Conservation (phyloP, 1,284 basidiomycete genomes). For the Microbotryum lychnidis-dioicae region DNA sequence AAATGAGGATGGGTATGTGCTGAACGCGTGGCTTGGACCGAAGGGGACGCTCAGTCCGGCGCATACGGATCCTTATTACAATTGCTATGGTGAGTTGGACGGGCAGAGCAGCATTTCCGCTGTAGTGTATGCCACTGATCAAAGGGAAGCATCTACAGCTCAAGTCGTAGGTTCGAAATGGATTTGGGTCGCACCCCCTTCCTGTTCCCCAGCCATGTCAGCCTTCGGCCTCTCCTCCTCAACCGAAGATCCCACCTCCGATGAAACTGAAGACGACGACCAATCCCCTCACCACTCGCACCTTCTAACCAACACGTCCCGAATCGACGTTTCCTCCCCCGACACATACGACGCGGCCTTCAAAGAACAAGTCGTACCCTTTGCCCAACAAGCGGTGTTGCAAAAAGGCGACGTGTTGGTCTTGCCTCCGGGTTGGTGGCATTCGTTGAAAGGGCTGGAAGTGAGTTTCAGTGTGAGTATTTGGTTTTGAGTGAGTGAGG, state of each 20-base stretch:
- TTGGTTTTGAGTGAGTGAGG: conserved; percentile 32
- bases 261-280: conserved; percentile 32
- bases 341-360: conserved; percentile 43
- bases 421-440: conserved; percentile 61
- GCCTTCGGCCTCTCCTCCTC: conserved; percentile 38
- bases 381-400: conserved; percentile 59
- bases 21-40: conserved; percentile 87
- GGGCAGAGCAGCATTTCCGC: background rate
- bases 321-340: conserved; percentile 34
- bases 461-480: conserved; percentile 35
- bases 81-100: conserved; percentile 62
- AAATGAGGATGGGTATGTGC: conserved; percentile 59
- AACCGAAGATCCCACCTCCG: conserved; percentile 52
- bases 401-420: conserved; percentile 74
- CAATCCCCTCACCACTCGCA: background rate
- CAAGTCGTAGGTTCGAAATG: conserved; percentile 83
- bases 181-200: conserved; percentile 84
- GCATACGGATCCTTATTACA: conserved; percentile 92
- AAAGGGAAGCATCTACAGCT: conserved; percentile 44
- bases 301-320: conserved; percentile 45
- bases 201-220: conserved; percentile 50
- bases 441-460: conserved; percentile 33
- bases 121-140: too few relatives aligned
- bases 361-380: conserved; percentile 52
- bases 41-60: conserved; percentile 69